Evolutionary conservation across 176 grass and related monocot genomes (phyloP).

Genomic region (Puccinellia tenuiflora): DNA sequence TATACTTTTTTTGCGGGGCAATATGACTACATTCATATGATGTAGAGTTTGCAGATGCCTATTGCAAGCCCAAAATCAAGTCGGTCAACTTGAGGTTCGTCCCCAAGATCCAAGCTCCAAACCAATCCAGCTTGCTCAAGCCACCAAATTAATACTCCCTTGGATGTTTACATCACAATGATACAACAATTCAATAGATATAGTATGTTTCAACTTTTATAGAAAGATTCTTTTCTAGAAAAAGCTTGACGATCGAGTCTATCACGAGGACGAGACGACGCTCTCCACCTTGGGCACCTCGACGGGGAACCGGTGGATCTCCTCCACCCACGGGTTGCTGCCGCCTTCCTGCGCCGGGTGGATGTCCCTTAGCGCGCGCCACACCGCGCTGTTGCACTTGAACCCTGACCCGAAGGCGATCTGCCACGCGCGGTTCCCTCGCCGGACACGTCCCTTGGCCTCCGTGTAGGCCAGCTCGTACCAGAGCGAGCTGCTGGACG

Average conservation of each 20-base stretch:
- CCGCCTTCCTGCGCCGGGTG: slow-evolving; percentile 37
- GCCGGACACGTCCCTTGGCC: slow-evolving; percentile 38
- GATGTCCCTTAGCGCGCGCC: slow-evolving; percentile 49
- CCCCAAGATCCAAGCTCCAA: too few relatives aligned
- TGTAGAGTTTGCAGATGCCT: too few relatives aligned
- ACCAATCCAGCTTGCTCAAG: too few relatives aligned
- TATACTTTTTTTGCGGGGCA: too few relatives aligned
- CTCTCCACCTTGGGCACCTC: slow-evolving; percentile 71
- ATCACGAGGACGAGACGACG: background rate
- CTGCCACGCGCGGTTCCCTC: slow-evolving; percentile 37
- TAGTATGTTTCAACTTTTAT: background rate
- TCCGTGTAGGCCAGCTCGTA: slow-evolving; percentile 58
- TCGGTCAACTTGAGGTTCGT: too few relatives aligned
- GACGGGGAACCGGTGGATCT: slow-evolving; percentile 64
- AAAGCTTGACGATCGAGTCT: background rate
- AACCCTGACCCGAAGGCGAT: slow-evolving; percentile 59
- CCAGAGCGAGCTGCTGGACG: slow-evolving; percentile 52
- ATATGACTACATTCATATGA: too few relatives aligned
- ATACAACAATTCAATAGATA: background rate
- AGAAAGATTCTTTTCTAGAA: background rate
- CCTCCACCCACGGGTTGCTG: slow-evolving; percentile 53
- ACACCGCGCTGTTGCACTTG: slow-evolving; percentile 90
- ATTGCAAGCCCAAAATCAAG: too few relatives aligned
- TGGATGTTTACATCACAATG: slow-evolving; percentile 7
- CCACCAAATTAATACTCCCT: too few relatives aligned